These are phyloP conservation scores for Metarhizium anisopliae DNA, from an alignment of 2,329 filamentous ascomycete species.

Conservation along the genomic window DNA sequence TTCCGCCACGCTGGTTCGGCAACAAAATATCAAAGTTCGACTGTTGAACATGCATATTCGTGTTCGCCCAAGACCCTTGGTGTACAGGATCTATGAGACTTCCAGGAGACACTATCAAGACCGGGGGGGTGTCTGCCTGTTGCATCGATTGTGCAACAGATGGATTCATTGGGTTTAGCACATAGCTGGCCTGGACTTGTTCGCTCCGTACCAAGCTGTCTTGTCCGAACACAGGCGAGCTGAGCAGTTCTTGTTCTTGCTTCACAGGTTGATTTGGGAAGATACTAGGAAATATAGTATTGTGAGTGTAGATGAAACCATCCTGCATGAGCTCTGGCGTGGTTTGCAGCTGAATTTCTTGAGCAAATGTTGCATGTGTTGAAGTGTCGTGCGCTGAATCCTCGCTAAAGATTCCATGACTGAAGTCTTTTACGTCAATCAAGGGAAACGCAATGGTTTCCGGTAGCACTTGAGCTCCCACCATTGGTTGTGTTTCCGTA, in stretches of 20 bases:
- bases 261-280: constrained; percentile 4
- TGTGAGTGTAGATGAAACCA: background rate
- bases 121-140: background rate
- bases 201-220: background rate
- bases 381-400: background rate
- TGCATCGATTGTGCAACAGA: background rate
- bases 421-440: background rate
- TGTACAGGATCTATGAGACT: background rate
- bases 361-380: background rate
- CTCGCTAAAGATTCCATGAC: background rate
- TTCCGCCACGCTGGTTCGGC: constrained; percentile 23
- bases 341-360: constrained; percentile 1
- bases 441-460: background rate
- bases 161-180: background rate
- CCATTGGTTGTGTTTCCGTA: constrained; percentile 1
- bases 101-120: background rate
- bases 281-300: background rate
- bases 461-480: background rate
- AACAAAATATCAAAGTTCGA: constrained; percentile 19
- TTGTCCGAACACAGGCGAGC: background rate
- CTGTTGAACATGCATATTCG: constrained; percentile 10
- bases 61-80: constrained; percentile 2
- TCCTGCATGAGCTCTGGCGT: background rate
- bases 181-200: background rate
- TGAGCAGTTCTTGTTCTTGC: background rate